Base-by-base conservation (phyloP, 805 yeast species). In the Saccharomycopsis selenospora region DNA sequence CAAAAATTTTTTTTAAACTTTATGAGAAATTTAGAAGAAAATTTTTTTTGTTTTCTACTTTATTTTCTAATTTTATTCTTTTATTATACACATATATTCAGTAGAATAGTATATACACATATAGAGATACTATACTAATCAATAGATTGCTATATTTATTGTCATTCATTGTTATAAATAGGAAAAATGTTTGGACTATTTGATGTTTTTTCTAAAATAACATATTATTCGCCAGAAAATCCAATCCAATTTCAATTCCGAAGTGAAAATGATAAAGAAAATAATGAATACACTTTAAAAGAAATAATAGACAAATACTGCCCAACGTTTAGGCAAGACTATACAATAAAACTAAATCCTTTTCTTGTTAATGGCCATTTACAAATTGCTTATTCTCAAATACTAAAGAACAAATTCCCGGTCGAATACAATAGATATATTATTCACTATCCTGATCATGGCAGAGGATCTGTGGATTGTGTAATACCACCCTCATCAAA, bases 391-490 rank as follows among this genome's bases (percentile, higher is more conserved):
- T 77, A 75, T 59, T 82, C 89, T 26, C 67, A 72, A 18, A 64
- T 66, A 25, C 82, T 82, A 56, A 57, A 61, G 29, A 23, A 23
- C 23, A 42, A 29, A 17, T 26, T 43, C 13, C 52, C 52, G 2
- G 71, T 84, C 4, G 73, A 74, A 60, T 87, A 85, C 57, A 85
- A 84, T 6, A 69, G 95, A 46, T 70, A 77, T 55, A 60, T 80
- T 3, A 60, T 77, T 47, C 61, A 60, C 42, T 76, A 74, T 47
- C 60, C 67, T 3, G 90, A 85, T 58, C 82, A 81, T 2, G 87
- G 87, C 1, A 71, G 73, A 45, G 81, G 83, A 45, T 76, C 90
- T 1, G 69, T 82, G n/a, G 95, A 86, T 65, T 73, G 78, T 65
- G 80, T 71, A 3, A 22, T 47, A 10, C 40, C 40, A 22, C 3